A percentile compares a stretch with the other conserved stretches of the same genome.
Evolutionary conservation across 2,329 filamentous ascomycete genomes (phyloP).

Genomic region (Geoglossum cookeanum): DNA sequence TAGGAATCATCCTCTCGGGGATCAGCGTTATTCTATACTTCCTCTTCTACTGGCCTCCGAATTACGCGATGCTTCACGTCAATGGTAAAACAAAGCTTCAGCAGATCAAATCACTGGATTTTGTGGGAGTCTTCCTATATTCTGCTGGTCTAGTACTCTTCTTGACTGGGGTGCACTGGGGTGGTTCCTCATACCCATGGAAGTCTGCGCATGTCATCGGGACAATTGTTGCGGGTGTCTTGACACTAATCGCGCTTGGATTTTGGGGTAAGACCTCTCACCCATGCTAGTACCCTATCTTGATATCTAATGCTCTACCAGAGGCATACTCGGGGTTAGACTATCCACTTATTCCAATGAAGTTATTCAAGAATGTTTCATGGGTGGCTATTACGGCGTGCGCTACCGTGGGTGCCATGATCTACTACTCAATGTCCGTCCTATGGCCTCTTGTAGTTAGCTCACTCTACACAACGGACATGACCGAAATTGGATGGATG

Average conservation of each 20-base stretch:
- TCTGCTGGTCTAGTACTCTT: constrained; percentile 16
- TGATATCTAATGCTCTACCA: constrained; percentile 7
- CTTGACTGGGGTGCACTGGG: constrained; percentile 18
- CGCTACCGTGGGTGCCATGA: constrained; percentile 24
- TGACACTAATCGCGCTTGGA: constrained; percentile 19
- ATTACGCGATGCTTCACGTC: constrained; percentile 12
- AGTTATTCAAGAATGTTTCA: constrained; percentile 18
- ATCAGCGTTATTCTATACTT: constrained; percentile 15
- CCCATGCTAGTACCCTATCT: background rate
- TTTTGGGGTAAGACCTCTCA: constrained; percentile 16
- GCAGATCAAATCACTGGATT: constrained; percentile 17
- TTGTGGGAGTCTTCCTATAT: constrained; percentile 16
- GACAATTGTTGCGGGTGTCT: constrained; percentile 22
- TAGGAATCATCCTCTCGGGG: constrained; percentile 16
- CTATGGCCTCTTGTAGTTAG: constrained; percentile 27
- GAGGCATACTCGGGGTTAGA: constrained; percentile 20
- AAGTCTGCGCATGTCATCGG: constrained; percentile 10
- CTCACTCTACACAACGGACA: constrained; percentile 23
- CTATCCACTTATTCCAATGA: constrained; percentile 24
- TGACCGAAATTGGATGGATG: constrained; percentile 23
- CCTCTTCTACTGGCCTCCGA: constrained; percentile 20
- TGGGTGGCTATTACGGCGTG: constrained; percentile 20
- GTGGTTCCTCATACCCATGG: constrained; percentile 18
- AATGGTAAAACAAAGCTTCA: constrained; percentile 12
- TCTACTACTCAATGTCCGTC: constrained; percentile 27